These are phyloP conservation scores for Prorocentrum cordatum DNA, from an alignment of 169 alveolate species.

Conservation along the genomic window DNA sequence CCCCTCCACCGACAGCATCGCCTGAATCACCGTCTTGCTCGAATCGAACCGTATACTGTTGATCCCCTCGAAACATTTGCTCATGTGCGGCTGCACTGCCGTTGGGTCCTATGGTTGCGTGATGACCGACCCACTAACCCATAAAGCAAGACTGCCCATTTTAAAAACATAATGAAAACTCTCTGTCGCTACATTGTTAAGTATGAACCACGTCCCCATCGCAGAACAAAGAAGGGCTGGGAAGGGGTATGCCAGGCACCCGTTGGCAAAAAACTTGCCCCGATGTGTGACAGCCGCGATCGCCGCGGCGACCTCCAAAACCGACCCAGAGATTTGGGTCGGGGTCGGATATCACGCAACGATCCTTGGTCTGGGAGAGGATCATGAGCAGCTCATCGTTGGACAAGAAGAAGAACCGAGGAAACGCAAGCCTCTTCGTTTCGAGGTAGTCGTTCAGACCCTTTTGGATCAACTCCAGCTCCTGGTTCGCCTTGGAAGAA, in stretches of 20 bases:
- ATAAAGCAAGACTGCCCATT: too few relatives aligned
- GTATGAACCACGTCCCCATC: too few relatives aligned
- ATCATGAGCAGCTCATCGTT: constrained; percentile 90
- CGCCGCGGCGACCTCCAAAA: too few relatives aligned
- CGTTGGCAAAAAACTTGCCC: too few relatives aligned
- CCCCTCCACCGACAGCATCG: constrained; percentile 84
- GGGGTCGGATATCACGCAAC: too few relatives aligned
- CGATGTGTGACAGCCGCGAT: too few relatives aligned
- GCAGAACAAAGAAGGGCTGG: too few relatives aligned
- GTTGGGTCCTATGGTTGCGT: constrained; percentile 83
- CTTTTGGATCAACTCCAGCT: constrained; percentile 50
- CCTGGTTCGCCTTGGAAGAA: constrained; percentile 62
- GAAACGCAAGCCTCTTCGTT: constrained; percentile 75
- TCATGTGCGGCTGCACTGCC: constrained; percentile 86
- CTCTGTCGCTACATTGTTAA: too few relatives aligned
- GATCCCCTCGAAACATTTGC: constrained; percentile 91
- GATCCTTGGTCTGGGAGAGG: constrained; percentile 86
- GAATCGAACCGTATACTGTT: constrained; percentile 76
- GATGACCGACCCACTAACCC: too few relatives aligned
- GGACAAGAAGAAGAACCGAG: constrained; percentile 89
- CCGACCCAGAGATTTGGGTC: too few relatives aligned
- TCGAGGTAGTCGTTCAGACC: constrained; percentile 74
- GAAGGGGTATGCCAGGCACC: too few relatives aligned
- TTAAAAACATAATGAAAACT: too few relatives aligned
- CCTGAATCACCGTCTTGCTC: constrained; percentile 76